A percentile compares a stretch with the other conserved stretches of the same genome.
Evolutionary conservation across 179 eudicot genomes (phyloP).

Genomic region (Monotropa hypopitys): DNA sequence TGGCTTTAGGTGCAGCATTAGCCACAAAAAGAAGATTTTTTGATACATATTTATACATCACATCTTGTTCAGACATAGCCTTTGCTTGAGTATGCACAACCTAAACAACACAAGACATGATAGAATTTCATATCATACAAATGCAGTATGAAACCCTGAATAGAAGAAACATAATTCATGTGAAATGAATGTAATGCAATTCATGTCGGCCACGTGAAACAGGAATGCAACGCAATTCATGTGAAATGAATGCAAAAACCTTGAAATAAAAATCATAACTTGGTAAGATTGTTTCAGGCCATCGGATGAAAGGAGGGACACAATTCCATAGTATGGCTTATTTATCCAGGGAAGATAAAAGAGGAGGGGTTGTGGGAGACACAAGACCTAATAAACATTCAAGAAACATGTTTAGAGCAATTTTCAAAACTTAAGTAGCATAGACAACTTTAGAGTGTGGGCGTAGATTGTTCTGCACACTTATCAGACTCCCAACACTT

Average conservation of each 20-base stretch:
- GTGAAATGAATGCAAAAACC: background rate
- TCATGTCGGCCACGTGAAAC: background rate
- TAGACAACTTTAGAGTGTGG: background rate
- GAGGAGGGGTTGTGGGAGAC: background rate
- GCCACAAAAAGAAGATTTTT: conserved; percentile 80
- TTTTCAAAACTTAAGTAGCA: background rate
- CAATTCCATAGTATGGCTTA: background rate
- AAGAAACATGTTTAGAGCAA: background rate
- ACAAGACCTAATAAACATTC: background rate
- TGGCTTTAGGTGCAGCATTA: conserved; percentile 84
- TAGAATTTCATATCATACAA: background rate
- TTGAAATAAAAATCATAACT: background rate
- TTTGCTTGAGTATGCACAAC: conserved; percentile 97
- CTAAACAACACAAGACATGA: conserved; percentile 27
- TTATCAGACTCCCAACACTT: background rate
- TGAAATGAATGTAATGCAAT: background rate
- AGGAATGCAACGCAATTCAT: background rate
- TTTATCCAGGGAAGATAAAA: background rate
- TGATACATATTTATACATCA: conserved; percentile 84
- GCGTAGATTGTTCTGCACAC: background rate
- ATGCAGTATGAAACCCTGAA: background rate
- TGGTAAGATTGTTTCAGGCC: background rate
- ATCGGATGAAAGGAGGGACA: background rate
- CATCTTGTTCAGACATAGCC: conserved; percentile 70
- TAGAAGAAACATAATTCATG: background rate